Base-by-base conservation (phyloP, 345 rosid genomes). In the Luvunga scandens region DNA sequence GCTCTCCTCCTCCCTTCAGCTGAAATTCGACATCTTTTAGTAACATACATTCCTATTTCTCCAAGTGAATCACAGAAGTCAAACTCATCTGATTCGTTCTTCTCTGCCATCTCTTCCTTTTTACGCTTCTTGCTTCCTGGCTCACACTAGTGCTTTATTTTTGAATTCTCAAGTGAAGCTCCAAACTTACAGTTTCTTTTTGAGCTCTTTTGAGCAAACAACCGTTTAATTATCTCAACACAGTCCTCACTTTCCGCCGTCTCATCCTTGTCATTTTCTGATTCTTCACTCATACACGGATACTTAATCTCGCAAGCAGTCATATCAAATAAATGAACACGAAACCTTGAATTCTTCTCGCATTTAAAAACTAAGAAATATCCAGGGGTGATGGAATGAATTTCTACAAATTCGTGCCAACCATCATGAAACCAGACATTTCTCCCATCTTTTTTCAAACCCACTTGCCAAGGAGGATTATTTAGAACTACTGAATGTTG, bases 291-390 rank as follows among this genome's bases (percentile, higher is more conserved):
- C 5, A 9, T 71, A 7, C 77, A 10, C 21, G 69, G 78, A 60
- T 80, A 85, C 69, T 69, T 76, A 73, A 88, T 84, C 65, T 88
- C 88, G 5, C 85, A 80, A 3, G 80, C 78, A 38, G 85, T 80
- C 14, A 10, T 48, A 62, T 88, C 79, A 75, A 82, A 84, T 50
- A 82, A 77, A 57, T 56, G 53, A 67, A 86, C 81, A 33, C 68
- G 73, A 71, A 85, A 88, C 30, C 50, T 76, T 53, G 84, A 84
- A 42, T 30, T 59, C 13, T 87, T 83, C 62, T 60, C 81, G 21
- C 83, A 88, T 50, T 74, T 72, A 83, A 89, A 86, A 69, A 84
- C 81, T 69, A 87, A 67, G 30, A 82, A 76, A 77, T 78, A 73
- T 5, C 86, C 85, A 3, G 31, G 18, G 48, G 72, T 2, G 3